A percentile compares a stretch with the other conserved stretches of the same genome.
These are phyloP conservation scores for Scheffersomyces lignosus DNA, from an alignment of 805 yeast species.

Conservation along the genomic window DNA sequence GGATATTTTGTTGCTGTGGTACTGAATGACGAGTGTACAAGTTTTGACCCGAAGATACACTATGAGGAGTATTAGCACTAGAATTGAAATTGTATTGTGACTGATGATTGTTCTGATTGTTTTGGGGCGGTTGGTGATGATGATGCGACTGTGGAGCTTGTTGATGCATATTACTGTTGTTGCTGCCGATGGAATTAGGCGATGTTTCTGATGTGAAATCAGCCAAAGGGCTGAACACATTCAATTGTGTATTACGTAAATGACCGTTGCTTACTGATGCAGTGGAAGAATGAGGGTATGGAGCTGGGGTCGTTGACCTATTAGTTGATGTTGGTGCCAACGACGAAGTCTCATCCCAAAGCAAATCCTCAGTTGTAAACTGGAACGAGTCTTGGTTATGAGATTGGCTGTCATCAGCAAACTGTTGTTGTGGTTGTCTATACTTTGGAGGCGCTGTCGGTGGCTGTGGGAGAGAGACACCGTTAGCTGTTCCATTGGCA, in stretches of 20 bases:
- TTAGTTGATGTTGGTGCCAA: conserved; percentile 1
- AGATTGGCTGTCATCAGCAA: background rate
- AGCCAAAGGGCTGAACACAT: background rate
- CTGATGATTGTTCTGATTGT: background rate
- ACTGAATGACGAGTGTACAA: background rate
- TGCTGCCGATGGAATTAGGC: conserved; percentile 1
- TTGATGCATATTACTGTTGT: background rate
- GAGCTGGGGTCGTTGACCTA: conserved; percentile 6
- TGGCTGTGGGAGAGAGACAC: conserved; percentile 1
- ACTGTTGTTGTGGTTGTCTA: background rate
- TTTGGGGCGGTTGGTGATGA: background rate
- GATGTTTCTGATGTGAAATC: background rate
- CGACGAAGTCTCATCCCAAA: conserved; percentile 10
- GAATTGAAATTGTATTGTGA: background rate
- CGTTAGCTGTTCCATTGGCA: no score
- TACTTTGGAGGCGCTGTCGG: background rate
- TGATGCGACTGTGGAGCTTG: background rate
- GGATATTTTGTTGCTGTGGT: conserved; percentile 6
- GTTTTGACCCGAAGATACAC: background rate
- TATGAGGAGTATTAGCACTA: background rate
- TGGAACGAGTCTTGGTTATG: conserved; percentile 6
- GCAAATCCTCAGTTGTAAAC: conserved; percentile 11
- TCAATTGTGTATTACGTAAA: background rate
- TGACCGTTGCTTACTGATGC: conserved; percentile 1
- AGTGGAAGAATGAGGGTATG: conserved; percentile 3